phyloP scores from a whole-genome alignment of 2,329 filamentous ascomycete species.

The Fusarium ramigenum region DNA sequence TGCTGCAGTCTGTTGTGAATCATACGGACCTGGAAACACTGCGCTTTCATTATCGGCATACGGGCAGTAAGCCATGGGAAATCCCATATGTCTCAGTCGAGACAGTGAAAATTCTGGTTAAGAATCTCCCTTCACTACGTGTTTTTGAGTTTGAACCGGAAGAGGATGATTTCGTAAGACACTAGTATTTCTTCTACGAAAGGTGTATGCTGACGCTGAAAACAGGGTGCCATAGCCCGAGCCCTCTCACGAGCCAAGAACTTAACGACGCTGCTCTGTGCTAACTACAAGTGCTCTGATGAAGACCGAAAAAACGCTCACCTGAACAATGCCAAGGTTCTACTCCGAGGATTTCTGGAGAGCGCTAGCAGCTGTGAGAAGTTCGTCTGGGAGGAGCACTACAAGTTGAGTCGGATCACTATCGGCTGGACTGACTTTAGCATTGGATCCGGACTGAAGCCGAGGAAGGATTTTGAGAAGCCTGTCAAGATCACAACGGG shows the following conservation, averaged over 20 bases:
- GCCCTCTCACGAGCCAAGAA: neutral
- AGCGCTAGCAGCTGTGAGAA: neutral
- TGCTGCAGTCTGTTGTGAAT: neutral
- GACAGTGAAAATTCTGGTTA: fast-evolving
- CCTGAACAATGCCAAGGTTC: no score
- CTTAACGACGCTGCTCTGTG: neutral
- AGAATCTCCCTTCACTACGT: neutral
- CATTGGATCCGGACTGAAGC: neutral
- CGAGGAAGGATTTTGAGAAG: fast-evolving
- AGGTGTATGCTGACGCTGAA: no score
- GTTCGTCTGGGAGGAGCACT: slow-evolving; percentile 1
- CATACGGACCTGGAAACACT: neutral
- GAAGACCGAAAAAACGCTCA: fast-evolving
- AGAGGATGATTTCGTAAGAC: no score
- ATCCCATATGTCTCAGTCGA: neutral
- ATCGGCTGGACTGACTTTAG: fast-evolving
- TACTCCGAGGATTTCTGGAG: neutral
- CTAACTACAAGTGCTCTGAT: neutral
- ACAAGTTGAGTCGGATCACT: neutral
- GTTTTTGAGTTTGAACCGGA: neutral
- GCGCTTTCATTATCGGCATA: neutral
- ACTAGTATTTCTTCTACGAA: no score
- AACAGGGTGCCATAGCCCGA: neutral
- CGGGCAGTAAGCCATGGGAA: fast-evolving
- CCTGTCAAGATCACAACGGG: neutral